Conservation (phyloP, 805 yeast genomes). For the Citeromyces matritensis region DNA sequence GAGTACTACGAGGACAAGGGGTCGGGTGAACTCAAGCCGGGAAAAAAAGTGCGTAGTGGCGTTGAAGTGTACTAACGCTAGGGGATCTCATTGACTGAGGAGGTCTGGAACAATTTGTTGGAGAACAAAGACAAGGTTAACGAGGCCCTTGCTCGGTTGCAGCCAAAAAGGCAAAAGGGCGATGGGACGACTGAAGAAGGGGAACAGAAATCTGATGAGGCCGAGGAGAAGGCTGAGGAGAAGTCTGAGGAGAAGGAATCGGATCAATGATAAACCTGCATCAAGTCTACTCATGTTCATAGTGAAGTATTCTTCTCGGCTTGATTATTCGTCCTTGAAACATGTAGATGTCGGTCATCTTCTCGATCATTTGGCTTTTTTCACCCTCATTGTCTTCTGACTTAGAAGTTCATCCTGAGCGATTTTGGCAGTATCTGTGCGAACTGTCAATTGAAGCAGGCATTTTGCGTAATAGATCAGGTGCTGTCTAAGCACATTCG, state of each 20-base stretch:
- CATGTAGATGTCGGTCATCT: too few species aligned
- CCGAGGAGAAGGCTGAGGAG: slow-evolving; percentile 9
- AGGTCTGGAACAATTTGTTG: slow-evolving; percentile 33
- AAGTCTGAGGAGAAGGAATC: slow-evolving; percentile 8
- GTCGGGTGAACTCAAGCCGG: slow-evolving; percentile 56
- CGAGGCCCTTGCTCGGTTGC: slow-evolving; percentile 28
- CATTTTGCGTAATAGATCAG: too few species aligned
- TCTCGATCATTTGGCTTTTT: too few species aligned
- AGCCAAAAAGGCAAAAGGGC: slow-evolving; percentile 9
- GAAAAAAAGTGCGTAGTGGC: slow-evolving; percentile 43
- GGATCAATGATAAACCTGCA: too few species aligned
- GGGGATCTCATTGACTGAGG: slow-evolving; percentile 47
- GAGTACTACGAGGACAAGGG: slow-evolving; percentile 57
- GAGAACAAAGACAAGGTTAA: slow-evolving; percentile 29
- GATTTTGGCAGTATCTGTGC: too few species aligned
- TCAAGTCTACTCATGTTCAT: too few species aligned
- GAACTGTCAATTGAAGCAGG: too few species aligned
- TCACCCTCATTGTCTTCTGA: too few species aligned
- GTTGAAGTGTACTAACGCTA: slow-evolving; percentile 5
- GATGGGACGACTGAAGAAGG: slow-evolving; percentile 11
- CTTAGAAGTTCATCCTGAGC: too few species aligned
- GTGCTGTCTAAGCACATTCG: too few species aligned
- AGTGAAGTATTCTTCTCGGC: too few species aligned
- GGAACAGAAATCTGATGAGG: slow-evolving; percentile 9
- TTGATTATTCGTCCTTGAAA: too few species aligned